Evolutionary conservation across 257 asterid genomes (phyloP), one percentile per base, ranked within the genome.

Genomic region (Echium plantagineum): DNA sequence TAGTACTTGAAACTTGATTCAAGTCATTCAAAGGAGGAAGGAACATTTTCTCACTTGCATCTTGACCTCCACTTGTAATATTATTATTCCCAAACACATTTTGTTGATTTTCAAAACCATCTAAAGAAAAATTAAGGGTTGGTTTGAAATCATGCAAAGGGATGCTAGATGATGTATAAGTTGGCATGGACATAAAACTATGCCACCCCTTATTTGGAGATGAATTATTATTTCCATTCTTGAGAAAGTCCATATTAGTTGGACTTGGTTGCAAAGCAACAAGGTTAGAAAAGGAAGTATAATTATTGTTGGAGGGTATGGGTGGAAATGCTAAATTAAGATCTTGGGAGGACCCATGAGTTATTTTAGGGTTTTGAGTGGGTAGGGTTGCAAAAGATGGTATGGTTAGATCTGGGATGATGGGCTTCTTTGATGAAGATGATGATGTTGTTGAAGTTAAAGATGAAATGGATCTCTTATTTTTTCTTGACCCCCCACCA

Each of bases 401-500:
- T 48, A 55, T 60, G 61, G 58, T 52, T 66, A 66, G 82, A 71
- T 71, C 81, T 54, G 80, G 76, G 26, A 47, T 42, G 16, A 10
- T 7, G 12, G 16, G 58, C 28, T 51, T 21, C 64, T 74, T 79
- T 17, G 53, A 53, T 24, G 63, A 26, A 56, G 76, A 46, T 35
- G 76, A 57, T 12, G 75, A 62, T n/a, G 73, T 63, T 15, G 62
- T 26, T 1, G 67, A 46, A 9, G 70, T 20, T 0, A 64, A 32
- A 9, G 70, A 30, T 19, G 72, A 52, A 1, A 80, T 58, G 0
- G 89, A 70, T 74, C 86, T 73, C 38, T 73, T 84, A 76, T 84
- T 79, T 54, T 89, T 89, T 7, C 97, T 71, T 0, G 95, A 85
- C 28, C 95, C 96, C 2, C 96, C 96, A 6, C 96, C 97, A 8